These are phyloP conservation scores for Graphilbum sp. DNA, from an alignment of 2,329 filamentous ascomycete species.

Conservation along the genomic window DNA sequence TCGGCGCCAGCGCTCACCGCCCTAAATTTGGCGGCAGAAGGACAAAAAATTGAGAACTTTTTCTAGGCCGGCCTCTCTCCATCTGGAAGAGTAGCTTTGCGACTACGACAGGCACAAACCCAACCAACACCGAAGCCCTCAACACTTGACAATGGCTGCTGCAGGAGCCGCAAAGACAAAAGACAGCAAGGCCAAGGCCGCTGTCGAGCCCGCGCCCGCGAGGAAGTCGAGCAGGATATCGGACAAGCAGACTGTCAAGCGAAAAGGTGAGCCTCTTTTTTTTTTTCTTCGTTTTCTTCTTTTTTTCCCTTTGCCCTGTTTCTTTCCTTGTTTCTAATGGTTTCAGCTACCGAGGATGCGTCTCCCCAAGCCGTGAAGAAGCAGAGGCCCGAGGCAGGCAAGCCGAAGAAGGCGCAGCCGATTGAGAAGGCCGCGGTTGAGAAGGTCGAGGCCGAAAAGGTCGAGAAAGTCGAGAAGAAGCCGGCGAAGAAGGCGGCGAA, in stretches of 20 bases:
- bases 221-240: slow-evolving; percentile 25
- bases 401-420: not conserved
- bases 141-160: not conserved
- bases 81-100: not conserved
- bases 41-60: not conserved
- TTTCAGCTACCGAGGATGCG: not conserved
- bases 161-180: not conserved
- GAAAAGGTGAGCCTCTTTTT: not conserved
- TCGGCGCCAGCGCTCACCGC: no score
- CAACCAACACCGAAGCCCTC: no score
- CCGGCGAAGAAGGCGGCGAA: not conserved
- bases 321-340: no score
- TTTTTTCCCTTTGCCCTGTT: no score
- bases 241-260: not conserved
- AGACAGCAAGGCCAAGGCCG: not conserved
- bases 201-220: slow-evolving; percentile 13
- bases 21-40: not conserved
- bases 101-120: not conserved
- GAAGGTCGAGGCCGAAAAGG: not conserved
- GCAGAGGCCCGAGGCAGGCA: slow-evolving; percentile 5
- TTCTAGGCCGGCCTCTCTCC: no score
- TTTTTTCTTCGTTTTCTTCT: not conserved
- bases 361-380: slow-evolving; percentile 13
- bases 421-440: not conserved
- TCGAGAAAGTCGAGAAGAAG: not conserved